A percentile compares a stretch with the other conserved stretches of the same genome.
phyloP scores from a whole-genome alignment of 495 filamentous ascomycete genomes.

The Mytilinidion resinicola region DNA sequence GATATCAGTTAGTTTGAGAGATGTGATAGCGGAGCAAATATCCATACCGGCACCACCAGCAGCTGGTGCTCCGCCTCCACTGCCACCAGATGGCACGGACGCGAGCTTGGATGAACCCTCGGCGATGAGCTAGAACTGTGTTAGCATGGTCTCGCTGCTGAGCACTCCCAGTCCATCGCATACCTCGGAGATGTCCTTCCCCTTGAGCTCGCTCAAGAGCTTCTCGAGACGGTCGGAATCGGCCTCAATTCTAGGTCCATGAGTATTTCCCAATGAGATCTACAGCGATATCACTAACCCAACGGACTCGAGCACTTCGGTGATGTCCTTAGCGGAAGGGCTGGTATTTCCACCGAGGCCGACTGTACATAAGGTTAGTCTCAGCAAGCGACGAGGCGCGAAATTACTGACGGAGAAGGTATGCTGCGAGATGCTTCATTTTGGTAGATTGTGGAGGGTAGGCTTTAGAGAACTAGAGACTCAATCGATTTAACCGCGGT shows the following conservation, averaged over 20 bases:
- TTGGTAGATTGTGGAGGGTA: conserved; percentile 23
- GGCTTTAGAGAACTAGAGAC: conserved; percentile 64
- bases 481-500: conserved; percentile 92
- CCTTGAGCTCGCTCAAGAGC: conserved; percentile 86
- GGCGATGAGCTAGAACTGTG: conserved; percentile 66
- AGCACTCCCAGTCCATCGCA: not conserved
- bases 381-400: not conserved
- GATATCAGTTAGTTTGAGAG: too few species aligned
- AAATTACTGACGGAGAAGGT: not conserved
- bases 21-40: too few species aligned
- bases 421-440: conserved; percentile 91
- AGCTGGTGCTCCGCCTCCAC: conserved; percentile 58
- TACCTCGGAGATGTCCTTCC: conserved; percentile 97
- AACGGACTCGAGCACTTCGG: conserved; percentile 84
- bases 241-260: too few species aligned
- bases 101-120: conserved; percentile 91
- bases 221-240: conserved; percentile 64
- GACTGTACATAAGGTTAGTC: conserved; percentile 33
- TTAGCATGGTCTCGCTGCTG: conserved; percentile 5
- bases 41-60: conserved; percentile 52
- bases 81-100: conserved; percentile 91
- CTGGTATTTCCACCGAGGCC: conserved; percentile 85
- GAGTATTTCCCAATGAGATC: too few species aligned
- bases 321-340: conserved; percentile 82
- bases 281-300: conserved; percentile 38